These are phyloP conservation scores for Entelexis paramagnoliae DNA, from an alignment of 1,139 yeast genomes.

Conservation along the genomic window DNA sequence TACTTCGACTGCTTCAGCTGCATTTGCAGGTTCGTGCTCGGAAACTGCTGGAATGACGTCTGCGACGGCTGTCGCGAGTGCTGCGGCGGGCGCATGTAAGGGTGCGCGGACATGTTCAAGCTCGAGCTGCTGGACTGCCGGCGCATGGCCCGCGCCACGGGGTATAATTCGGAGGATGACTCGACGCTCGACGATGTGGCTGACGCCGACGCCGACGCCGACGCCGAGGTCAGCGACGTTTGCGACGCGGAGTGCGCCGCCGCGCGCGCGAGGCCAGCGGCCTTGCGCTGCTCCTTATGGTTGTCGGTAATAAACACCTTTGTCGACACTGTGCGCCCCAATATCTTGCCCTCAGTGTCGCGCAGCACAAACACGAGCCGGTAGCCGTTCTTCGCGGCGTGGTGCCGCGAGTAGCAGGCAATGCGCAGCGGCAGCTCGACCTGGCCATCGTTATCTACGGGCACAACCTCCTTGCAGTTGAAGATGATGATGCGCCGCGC, in stretches of 20 bases:
- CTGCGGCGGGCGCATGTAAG: constrained; percentile 10
- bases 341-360: constrained; percentile 47
- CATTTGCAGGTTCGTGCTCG: neutral
- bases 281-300: constrained; percentile 43
- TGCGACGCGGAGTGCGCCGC: neutral
- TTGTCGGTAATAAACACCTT: constrained; percentile 89
- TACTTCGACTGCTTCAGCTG: constrained; percentile 12
- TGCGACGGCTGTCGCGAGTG: constrained; percentile 1
- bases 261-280: neutral
- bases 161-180: constrained; percentile 2
- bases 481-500: constrained; percentile 76
- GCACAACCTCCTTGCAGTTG: constrained; percentile 78
- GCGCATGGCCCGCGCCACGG: constrained; percentile 1
- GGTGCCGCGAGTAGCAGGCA: constrained; percentile 94
- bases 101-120: constrained; percentile 7
- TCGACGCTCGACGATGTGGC: constrained; percentile 4
- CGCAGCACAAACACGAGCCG: constrained; percentile 58
- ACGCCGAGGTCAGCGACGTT: constrained; percentile 1
- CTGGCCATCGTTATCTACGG: constrained; percentile 35
- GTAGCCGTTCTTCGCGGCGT: constrained; percentile 74
- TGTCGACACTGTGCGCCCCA: constrained; percentile 63
- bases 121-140: constrained; percentile 10
- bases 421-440: constrained; percentile 76
- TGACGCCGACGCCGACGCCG: constrained; percentile 2
- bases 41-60: neutral